These are phyloP conservation scores for Crucihimalaya himalaica DNA, from an alignment of 345 rosid species.

Conservation along the genomic window DNA sequence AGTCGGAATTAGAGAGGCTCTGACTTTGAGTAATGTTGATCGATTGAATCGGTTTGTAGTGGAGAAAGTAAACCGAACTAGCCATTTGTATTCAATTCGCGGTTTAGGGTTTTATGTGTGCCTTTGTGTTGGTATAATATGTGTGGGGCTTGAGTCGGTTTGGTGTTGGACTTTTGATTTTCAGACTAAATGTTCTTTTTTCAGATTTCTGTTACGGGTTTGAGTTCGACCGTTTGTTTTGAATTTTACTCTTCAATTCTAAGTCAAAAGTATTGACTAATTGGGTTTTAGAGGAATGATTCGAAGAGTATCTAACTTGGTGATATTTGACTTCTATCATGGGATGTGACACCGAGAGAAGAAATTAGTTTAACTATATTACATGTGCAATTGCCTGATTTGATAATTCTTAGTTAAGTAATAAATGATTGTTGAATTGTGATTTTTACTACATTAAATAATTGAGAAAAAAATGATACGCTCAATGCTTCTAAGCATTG, in stretches of 20 bases:
- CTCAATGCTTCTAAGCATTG: no score
- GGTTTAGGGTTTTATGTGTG: conserved; percentile 27
- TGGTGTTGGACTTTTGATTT: conserved; percentile 23
- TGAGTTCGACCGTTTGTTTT: conserved; percentile 11
- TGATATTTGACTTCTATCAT: neutral
- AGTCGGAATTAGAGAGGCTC: conserved; percentile 22
- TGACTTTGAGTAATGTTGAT: conserved; percentile 9
- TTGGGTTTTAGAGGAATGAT: neutral
- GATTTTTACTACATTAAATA: no score
- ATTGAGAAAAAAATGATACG: no score
- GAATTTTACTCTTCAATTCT: neutral
- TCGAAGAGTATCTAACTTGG: neutral
- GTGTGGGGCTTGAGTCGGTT: conserved; percentile 30
- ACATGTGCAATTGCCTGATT: neutral
- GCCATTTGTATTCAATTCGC: conserved; percentile 8
- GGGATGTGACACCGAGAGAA: neutral
- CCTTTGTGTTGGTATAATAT: conserved; percentile 3
- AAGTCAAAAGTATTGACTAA: neutral
- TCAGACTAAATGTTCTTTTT: neutral
- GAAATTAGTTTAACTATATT: neutral
- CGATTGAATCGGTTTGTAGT: neutral
- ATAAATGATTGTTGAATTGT: no score
- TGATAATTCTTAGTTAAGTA: neutral
- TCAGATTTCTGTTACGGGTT: neutral
- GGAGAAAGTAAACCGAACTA: conserved; percentile 2